Evolutionary conservation across 768 basidiomycete species (phyloP).

Genomic region (Kwoniella botswanensis): DNA sequence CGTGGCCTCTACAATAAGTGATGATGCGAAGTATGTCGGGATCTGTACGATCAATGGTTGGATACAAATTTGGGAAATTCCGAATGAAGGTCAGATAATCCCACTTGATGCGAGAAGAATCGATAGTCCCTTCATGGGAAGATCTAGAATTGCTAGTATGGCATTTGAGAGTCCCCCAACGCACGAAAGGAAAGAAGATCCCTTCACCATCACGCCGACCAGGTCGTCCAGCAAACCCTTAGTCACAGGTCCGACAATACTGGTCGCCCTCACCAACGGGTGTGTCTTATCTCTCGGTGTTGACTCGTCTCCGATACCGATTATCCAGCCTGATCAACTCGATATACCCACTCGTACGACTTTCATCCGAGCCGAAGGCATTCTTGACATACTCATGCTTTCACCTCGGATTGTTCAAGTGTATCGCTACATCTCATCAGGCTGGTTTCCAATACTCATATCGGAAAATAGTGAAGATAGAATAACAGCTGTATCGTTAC

Average conservation of each 20-base stretch:
- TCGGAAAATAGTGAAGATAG: slow-evolving; percentile 8
- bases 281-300: background rate
- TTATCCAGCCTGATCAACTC: background rate
- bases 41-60: slow-evolving; percentile 11
- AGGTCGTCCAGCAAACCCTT: background rate
- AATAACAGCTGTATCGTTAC: slow-evolving; percentile 12
- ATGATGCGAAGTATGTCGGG: slow-evolving; percentile 10
- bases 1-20: slow-evolving; percentile 16
- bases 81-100: slow-evolving; percentile 5
- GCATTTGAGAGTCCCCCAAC: slow-evolving; percentile 8
- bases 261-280: slow-evolving; percentile 11
- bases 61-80: slow-evolving; percentile 19
- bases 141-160: slow-evolving; percentile 1
- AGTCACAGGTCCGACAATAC: background rate
- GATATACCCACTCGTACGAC: background rate
- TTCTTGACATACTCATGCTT: background rate
- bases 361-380: slow-evolving; percentile 2
- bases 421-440: slow-evolving; percentile 6
- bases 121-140: background rate
- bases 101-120: background rate
- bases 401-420: background rate
- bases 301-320: background rate
- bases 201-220: slow-evolving; percentile 14
- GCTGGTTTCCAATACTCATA: slow-evolving; percentile 7
- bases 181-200: slow-evolving; percentile 8